A percentile compares a stretch with the other conserved stretches of the same genome.
These are phyloP conservation scores for Populus hybrid DNA, from an alignment of 441 rosid genomes.

Conservation along the genomic window DNA sequence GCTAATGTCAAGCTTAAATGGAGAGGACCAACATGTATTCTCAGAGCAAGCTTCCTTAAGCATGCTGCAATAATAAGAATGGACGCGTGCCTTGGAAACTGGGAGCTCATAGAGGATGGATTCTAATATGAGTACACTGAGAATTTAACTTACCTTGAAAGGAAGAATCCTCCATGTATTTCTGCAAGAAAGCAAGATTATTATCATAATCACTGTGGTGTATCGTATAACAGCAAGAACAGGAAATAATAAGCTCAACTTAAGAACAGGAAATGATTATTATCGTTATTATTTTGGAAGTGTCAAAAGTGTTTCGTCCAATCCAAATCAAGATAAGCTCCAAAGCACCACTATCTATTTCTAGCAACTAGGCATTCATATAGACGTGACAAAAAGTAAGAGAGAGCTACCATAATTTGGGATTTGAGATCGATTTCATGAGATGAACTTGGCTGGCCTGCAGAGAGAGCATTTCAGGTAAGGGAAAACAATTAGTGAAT, in stretches of 20 bases:
- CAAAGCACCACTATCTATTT: background rate
- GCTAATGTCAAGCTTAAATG: background rate
- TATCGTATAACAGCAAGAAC: background rate
- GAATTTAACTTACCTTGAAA: constrained; percentile 58
- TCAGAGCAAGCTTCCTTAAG: background rate
- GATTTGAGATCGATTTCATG: constrained; percentile 54
- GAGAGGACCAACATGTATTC: background rate
- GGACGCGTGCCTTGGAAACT: background rate
- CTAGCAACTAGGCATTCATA: background rate
- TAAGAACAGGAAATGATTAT: background rate
- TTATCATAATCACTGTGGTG: background rate
- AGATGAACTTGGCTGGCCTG: constrained; percentile 26
- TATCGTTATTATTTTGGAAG: background rate
- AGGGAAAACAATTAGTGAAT: constrained; percentile 15
- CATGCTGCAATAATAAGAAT: background rate
- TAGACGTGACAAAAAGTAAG: background rate
- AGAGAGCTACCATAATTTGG: constrained; percentile 60
- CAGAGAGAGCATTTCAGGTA: constrained; percentile 29
- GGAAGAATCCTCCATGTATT: constrained; percentile 74
- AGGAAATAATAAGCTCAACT: background rate
- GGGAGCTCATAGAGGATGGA: background rate
- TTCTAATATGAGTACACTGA: background rate
- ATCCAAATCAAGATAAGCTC: background rate
- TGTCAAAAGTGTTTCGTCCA: constrained; percentile 7
- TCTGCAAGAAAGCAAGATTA: constrained; percentile 42